Conservation (phyloP, 805 yeast genomes). For the Wickerhamiella dianesei region DNA sequence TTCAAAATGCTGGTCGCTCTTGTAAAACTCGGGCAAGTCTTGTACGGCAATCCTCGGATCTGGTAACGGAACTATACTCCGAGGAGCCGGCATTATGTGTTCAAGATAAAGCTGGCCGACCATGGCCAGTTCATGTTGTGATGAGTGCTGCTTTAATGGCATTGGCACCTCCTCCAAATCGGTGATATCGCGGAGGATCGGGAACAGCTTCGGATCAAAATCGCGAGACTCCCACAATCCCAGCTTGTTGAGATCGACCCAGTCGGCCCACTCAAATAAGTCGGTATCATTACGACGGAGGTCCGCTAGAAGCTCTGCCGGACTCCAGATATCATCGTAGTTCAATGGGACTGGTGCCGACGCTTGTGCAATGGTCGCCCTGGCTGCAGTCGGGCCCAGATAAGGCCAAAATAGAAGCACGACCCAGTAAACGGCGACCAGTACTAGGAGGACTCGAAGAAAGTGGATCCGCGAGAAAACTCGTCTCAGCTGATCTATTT, state of each 20-base stretch:
- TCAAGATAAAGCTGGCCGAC: conserved; percentile 2
- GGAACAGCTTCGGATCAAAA: conserved; percentile 5
- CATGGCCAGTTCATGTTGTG: conserved; percentile 8
- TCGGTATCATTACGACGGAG: neutral
- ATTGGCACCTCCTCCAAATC: neutral
- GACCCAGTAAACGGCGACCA: neutral
- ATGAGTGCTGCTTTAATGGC: conserved; percentile 1
- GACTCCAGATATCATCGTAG: neutral
- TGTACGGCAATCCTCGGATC: neutral
- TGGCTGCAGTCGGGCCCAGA: neutral
- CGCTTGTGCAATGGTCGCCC: neutral
- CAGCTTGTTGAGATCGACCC: conserved; percentile 15
- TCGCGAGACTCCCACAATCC: conserved; percentile 4
- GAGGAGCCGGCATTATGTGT: conserved; percentile 6
- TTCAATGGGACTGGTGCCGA: neutral
- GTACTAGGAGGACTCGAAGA: neutral
- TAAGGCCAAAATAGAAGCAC: neutral
- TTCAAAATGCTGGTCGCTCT: neutral
- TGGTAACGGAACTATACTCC: conserved; percentile 1
- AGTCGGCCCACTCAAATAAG: conserved; percentile 18
- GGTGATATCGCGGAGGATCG: conserved; percentile 3
- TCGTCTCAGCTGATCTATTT: neutral
- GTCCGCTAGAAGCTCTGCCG: neutral
- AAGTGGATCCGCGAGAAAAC: neutral
- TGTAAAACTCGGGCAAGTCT: neutral